Evolutionary conservation across 495 filamentous ascomycete genomes (phyloP).

Genomic region (Articulospora tetracladia): DNA sequence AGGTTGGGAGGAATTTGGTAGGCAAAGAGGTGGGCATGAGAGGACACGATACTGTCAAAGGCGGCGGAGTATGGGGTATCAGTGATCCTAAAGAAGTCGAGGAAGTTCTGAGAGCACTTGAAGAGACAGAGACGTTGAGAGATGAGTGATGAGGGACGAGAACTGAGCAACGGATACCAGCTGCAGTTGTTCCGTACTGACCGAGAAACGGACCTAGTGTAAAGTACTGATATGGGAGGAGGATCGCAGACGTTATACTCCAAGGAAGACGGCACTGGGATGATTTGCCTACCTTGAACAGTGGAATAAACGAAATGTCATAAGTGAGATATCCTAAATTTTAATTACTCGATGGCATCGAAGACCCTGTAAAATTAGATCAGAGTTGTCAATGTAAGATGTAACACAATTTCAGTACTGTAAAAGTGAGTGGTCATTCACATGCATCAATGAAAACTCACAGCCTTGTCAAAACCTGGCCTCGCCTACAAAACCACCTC

Average conservation of each 20-base stretch:
- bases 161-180: not conserved
- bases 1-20: constrained; percentile 90
- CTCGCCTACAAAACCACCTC: not conserved
- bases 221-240: not conserved
- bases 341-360: too few species aligned
- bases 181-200: not conserved
- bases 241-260: not conserved
- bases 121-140: constrained; percentile 58
- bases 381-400: too few species aligned
- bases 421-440: not conserved
- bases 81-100: constrained; percentile 80
- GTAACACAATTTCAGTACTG: not conserved
- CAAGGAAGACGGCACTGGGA: not conserved
- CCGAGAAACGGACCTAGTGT: not conserved
- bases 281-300: not conserved
- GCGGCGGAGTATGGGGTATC: constrained; percentile 92
- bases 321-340: too few species aligned
- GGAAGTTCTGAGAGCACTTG: constrained; percentile 64
- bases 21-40: constrained; percentile 92
- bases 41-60: constrained; percentile 69
- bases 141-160: constrained; percentile 23
- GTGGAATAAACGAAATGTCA: too few species aligned
- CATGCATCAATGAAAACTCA: not conserved
- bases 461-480: not conserved
- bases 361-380: too few species aligned